Conservation (phyloP, 2,329 filamentous ascomycete species). For the Cordyceps fumosorosea region DNA sequence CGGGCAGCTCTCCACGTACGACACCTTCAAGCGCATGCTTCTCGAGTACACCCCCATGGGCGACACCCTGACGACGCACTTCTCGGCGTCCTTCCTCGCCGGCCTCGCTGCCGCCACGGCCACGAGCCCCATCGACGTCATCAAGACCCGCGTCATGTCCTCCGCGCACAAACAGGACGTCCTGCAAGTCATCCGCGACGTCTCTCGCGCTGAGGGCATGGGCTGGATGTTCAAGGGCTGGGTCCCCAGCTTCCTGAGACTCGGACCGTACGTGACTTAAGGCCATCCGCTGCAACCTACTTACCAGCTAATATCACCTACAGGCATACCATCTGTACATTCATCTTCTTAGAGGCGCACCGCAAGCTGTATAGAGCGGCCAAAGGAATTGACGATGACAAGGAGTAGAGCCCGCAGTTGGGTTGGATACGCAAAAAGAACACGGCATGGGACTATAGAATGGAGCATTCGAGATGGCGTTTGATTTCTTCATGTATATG, state of each 20-base stretch:
- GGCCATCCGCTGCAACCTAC: neutral
- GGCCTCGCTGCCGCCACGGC: conserved; percentile 80
- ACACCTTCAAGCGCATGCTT: conserved; percentile 68
- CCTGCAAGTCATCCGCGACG: conserved; percentile 53
- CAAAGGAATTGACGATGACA: conserved; percentile 30
- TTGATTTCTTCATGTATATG: conserved; percentile 17
- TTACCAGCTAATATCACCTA: neutral
- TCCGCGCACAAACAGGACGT: conserved; percentile 47
- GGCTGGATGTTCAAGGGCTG: conserved; percentile 87
- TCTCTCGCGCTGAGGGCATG: conserved; percentile 64
- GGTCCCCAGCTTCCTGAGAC: conserved; percentile 66
- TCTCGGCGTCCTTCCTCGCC: conserved; percentile 68
- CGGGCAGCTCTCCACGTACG: conserved; percentile 76
- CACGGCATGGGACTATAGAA: conserved; percentile 8
- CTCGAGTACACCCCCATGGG: conserved; percentile 59
- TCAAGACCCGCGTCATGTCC: conserved; percentile 86
- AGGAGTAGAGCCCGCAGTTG: conserved; percentile 14
- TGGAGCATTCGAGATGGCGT: conserved; percentile 18
- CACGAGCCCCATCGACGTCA: conserved; percentile 79
- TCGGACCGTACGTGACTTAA: conserved; percentile 51
- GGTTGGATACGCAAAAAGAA: conserved; percentile 19
- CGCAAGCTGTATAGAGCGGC: conserved; percentile 65
- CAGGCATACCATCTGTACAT: conserved; percentile 78
- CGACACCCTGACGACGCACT: conserved; percentile 70
- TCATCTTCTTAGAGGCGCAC: conserved; percentile 81